Base-by-base conservation (phyloP, 306 rosid genomes). In the Oxytropis ochrocephala region DNA sequence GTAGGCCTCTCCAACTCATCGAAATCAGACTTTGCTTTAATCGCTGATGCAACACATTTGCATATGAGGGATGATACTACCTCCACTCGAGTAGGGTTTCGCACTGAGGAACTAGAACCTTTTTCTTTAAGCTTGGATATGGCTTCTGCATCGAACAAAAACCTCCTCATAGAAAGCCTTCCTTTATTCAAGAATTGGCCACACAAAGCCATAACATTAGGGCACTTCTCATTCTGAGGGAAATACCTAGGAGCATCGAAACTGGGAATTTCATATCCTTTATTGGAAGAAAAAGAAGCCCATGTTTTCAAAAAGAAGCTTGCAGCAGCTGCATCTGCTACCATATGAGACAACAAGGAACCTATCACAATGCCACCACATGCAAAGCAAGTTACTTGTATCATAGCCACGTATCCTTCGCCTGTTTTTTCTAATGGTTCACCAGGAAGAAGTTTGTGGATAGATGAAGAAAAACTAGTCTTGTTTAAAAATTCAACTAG, bases 321-420 rank as follows among this genome's bases (percentile, higher is more conserved):
- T 0, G 32, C 14, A 5, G 10, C 48, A 16, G 32, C 16, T 38
- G 16, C 66, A 41, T 41, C 67, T 0, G 35, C 67, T 61, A 39
- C 11, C 36, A 39, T 61, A 4, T 61, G 67, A 18, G 51, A 61
- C 24, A 61, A 7, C 2, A 39, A 61, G 11, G 11, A 7, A 11
- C 67, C 67, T 10, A 61, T 61, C 50, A 41, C 67, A 1, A 68
- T 35, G 73, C 63, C 73, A 52, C 73, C 63, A 1, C 73, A 68
- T 8, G 73, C 12, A 53, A 68, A 68, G 35, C 57, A 3, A 13
- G 63, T 68, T 27, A 68, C 63, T 38, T 38, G 38, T 11, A n/a
- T 14, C 63, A 68, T 36, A 19, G 41, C 33, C 33, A 57, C 8
- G 18, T 39, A 61, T 27, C 67, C 51, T 41, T 61, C 51, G 0